These are phyloP conservation scores for Gigaspora rosea DNA, from an alignment of 192 early-diverging fungal genomes.

Conservation along the genomic window DNA sequence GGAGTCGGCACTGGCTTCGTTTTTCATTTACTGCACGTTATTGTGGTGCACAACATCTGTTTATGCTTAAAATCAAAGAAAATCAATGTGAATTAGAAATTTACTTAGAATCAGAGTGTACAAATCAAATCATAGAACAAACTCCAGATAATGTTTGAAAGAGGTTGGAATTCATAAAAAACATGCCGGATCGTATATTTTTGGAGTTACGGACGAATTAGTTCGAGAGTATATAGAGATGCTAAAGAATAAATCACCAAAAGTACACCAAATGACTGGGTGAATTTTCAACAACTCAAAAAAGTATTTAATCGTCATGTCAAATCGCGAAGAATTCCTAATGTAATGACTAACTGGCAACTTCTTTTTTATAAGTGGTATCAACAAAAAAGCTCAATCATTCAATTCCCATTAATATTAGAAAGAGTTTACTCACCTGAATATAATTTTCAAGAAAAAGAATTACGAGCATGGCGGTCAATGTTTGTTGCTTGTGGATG, in stretches of 20 bases:
- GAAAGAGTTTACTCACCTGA: neutral
- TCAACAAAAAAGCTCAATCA: neutral
- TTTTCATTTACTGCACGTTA: neutral
- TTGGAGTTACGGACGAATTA: neutral
- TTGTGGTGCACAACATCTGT: neutral
- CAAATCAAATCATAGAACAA: neutral
- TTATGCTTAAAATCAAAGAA: neutral
- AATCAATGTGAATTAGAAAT: neutral
- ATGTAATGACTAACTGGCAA: neutral
- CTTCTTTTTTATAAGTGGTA: neutral
- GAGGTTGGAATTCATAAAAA: neutral
- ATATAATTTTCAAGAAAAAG: conserved; percentile 12
- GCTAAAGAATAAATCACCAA: neutral
- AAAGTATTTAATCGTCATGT: neutral
- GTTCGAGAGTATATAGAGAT: neutral
- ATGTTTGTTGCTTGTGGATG: neutral
- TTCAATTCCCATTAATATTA: neutral
- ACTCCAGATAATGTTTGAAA: neutral
- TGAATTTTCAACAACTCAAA: neutral
- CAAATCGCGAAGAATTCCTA: neutral
- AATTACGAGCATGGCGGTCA: neutral
- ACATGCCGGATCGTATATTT: neutral
- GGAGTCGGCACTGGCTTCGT: too few species aligned
- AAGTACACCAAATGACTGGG: neutral
- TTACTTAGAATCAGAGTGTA: neutral